Evolutionary conservation across 2,329 filamentous ascomycete genomes (phyloP).

Genomic region (Penicillium sp.): DNA sequence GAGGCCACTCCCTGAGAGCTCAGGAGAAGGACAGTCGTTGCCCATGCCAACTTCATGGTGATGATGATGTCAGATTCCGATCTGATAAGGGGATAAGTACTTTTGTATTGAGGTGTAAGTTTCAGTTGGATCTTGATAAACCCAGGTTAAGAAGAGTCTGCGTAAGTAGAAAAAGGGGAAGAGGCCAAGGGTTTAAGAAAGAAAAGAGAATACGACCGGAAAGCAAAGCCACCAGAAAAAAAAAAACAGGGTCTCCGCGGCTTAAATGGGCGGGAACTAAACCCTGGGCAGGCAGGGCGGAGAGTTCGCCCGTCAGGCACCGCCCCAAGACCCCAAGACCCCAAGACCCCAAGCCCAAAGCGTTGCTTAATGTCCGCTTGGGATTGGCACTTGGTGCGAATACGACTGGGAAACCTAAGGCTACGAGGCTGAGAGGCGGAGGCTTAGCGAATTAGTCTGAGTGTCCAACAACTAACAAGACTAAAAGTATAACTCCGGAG

Average conservation of each 20-base stretch:
- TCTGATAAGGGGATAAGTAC: neutral
- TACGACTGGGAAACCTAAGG: neutral
- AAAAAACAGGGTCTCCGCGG: neutral
- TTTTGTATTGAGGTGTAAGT: neutral
- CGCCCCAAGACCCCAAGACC: neutral
- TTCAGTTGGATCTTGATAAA: neutral
- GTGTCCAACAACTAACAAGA: neutral
- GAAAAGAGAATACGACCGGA: neutral
- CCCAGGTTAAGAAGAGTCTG: neutral
- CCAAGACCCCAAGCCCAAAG: neutral
- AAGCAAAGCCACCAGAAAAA: neutral
- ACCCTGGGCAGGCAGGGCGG: neutral
- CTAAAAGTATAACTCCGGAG: neutral
- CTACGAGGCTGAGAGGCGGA: constrained; percentile 1
- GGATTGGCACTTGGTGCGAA: neutral
- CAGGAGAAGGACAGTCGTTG: constrained; percentile 38
- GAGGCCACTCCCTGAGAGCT: constrained; percentile 38
- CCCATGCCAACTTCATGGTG: constrained; percentile 43
- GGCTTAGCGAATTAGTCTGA: constrained; percentile 1
- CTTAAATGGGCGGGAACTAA: constrained; percentile 7
- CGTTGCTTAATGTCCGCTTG: neutral
- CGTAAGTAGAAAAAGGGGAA: neutral
- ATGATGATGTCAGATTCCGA: constrained; percentile 1
- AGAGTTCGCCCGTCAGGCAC: neutral
- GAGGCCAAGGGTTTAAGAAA: neutral